A percentile compares a stretch with the other conserved stretches of the same genome.
Conservation (phyloP, 805 yeast species). For the Ogataea paradorogensis region DNA sequence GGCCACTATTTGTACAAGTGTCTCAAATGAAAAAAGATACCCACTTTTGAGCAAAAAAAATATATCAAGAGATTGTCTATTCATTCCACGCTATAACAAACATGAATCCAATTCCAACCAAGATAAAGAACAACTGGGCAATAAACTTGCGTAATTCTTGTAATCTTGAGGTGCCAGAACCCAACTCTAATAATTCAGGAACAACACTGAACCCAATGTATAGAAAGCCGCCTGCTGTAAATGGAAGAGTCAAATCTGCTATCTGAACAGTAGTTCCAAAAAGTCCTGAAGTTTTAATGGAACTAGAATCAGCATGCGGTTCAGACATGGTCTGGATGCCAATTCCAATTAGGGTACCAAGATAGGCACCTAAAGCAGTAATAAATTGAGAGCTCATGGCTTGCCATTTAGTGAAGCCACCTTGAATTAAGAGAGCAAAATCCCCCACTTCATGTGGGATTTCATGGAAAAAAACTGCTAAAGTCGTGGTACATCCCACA, state of each 20-base stretch:
- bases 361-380: constrained; percentile 61
- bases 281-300: constrained; percentile 11
- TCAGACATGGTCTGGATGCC: constrained; percentile 40
- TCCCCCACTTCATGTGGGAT: constrained; percentile 83
- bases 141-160: constrained; percentile 40
- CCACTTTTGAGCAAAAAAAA: constrained; percentile 2
- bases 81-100: constrained; percentile 48
- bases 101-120: constrained; percentile 59
- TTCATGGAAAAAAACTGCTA: constrained; percentile 74
- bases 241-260: constrained; percentile 58
- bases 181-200: constrained; percentile 60
- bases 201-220: constrained; percentile 76
- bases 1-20: background rate
- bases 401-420: constrained; percentile 63
- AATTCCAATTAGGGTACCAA: constrained; percentile 68
- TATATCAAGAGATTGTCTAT: constrained; percentile 15
- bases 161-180: constrained; percentile 33
- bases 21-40: constrained; percentile 1
- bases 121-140: constrained; percentile 47
- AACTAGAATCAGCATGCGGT: constrained; percentile 1
- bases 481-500: constrained; percentile 65
- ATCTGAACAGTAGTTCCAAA: constrained; percentile 50
- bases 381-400: constrained; percentile 66
- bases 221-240: constrained; percentile 74
- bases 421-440: constrained; percentile 66